These are phyloP conservation scores for Epipyxis sp. DNA, from an alignment of 108 stramenopile genomes.

Conservation along the genomic window DNA sequence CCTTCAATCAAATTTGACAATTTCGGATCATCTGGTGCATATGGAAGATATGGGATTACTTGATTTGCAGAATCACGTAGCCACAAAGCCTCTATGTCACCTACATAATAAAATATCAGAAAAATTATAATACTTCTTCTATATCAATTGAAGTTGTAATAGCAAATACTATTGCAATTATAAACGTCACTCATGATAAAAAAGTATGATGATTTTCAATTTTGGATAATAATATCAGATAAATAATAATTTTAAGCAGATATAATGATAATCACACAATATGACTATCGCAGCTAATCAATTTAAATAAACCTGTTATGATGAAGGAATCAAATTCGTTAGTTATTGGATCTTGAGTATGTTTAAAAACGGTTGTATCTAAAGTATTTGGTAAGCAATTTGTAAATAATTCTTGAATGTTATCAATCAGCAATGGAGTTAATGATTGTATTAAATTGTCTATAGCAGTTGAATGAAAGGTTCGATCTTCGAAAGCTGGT, in stretches of 20 bases:
- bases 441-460: conserved; percentile 9
- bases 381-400: conserved; percentile 48
- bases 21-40: conserved; percentile 47
- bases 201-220: too few relatives aligned
- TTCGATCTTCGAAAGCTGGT: conserved; percentile 35
- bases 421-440: conserved; percentile 25
- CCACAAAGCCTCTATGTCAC: conserved; percentile 72
- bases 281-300: too few relatives aligned
- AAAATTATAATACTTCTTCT: too few relatives aligned
- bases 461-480: conserved; percentile 15
- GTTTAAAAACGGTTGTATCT: conserved; percentile 40
- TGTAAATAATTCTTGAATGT: conserved; percentile 28
- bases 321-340: conserved; percentile 61
- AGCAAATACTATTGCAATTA: too few relatives aligned
- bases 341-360: conserved; percentile 34
- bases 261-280: too few relatives aligned
- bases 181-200: too few relatives aligned
- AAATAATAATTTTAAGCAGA: too few relatives aligned
- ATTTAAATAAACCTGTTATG: too few relatives aligned
- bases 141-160: too few relatives aligned
- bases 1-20: conserved; percentile 58
- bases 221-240: too few relatives aligned
- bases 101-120: too few relatives aligned
- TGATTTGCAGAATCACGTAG: conserved; percentile 68
- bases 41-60: conserved; percentile 56